phyloP scores from a whole-genome alignment of 805 yeast species.

The Lachancea nothofagi region DNA sequence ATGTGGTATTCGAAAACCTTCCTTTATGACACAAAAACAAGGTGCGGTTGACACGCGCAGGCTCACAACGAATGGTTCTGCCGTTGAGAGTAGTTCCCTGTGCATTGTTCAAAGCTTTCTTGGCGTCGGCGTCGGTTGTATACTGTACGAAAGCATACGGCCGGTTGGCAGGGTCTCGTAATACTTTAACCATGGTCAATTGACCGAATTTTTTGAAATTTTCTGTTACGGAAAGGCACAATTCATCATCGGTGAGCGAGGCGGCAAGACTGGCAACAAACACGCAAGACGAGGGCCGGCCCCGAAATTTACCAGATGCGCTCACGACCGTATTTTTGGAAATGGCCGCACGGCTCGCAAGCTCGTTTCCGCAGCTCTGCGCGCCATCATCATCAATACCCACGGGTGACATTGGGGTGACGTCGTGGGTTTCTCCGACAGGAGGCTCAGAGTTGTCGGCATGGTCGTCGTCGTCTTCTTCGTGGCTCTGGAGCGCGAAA shows the following conservation, averaged over 20 bases:
- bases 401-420: too few relatives aligned
- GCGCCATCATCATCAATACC: too few relatives aligned
- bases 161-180: conserved; percentile 72
- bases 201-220: conserved; percentile 71
- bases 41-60: conserved; percentile 87
- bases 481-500: neutral
- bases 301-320: conserved; percentile 33
- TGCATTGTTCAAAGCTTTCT: conserved; percentile 58
- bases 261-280: conserved; percentile 82
- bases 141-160: conserved; percentile 95
- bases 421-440: neutral
- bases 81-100: conserved; percentile 68
- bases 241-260: conserved; percentile 58
- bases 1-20: conserved; percentile 2
- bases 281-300: conserved; percentile 79
- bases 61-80: conserved; percentile 77
- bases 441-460: neutral
- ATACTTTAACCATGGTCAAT: conserved; percentile 68
- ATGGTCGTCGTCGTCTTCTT: neutral
- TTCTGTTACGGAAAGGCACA: conserved; percentile 60
- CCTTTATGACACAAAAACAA: conserved; percentile 45
- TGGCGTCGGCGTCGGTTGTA: conserved; percentile 62
- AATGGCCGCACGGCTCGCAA: neutral
- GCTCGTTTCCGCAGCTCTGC: neutral
- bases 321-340: neutral